Conservation (phyloP, 2,329 filamentous ascomycete species). For the Cladosporium colombiae region DNA sequence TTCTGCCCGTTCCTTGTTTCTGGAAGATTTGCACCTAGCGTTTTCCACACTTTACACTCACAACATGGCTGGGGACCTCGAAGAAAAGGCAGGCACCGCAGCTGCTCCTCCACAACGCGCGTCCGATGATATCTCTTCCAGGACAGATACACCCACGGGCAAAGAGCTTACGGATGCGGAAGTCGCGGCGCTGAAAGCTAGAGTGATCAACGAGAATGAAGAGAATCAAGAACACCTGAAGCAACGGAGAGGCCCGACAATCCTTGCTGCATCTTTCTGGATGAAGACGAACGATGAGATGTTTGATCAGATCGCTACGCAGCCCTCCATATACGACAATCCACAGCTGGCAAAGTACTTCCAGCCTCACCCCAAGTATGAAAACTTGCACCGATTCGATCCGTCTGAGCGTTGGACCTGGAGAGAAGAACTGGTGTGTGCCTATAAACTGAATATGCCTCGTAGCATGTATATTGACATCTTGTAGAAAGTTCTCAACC, state of each 20-base stretch:
- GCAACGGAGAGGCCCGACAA: neutral
- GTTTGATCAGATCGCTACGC: slow-evolving; percentile 4
- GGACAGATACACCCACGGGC: neutral
- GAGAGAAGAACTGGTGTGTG: slow-evolving; percentile 51
- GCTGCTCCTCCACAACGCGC: neutral
- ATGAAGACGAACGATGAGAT: neutral
- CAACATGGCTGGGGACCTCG: neutral
- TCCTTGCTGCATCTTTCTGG: neutral
- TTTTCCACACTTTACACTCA: neutral
- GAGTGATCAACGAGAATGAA: slow-evolving; percentile 9
- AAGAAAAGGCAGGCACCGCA: neutral
- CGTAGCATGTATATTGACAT: slow-evolving; percentile 46
- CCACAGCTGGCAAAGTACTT: neutral
- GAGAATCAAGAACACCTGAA: neutral
- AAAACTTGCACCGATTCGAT: slow-evolving; percentile 61
- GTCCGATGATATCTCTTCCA: neutral
- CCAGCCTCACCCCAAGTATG: slow-evolving; percentile 43
- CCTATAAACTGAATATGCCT: slow-evolving; percentile 38
- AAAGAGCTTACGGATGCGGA: slow-evolving; percentile 6
- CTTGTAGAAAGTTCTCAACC: slow-evolving; percentile 40
- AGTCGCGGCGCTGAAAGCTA: slow-evolving; percentile 6
- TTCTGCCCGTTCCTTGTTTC: too few relatives aligned
- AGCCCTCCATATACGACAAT: slow-evolving; percentile 4
- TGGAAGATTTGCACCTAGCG: neutral
- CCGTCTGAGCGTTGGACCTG: slow-evolving; percentile 58